A percentile compares a stretch with the other conserved stretches of the same genome.
Conservation (phyloP, 495 filamentous ascomycete species). For the Aspergillus funiculosus region DNA sequence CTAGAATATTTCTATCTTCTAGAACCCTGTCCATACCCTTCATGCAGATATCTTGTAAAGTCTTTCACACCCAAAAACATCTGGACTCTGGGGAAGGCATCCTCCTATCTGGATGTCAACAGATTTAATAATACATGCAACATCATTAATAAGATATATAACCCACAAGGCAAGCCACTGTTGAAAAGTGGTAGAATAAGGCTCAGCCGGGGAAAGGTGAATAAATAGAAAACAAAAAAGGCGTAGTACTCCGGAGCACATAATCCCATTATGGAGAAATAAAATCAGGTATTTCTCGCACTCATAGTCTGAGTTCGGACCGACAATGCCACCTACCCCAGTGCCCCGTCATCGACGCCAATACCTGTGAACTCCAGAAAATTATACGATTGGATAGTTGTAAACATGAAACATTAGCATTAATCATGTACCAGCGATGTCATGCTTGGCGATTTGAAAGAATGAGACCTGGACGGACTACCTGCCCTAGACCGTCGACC, state of each 20-base stretch:
- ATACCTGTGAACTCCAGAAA: conserved; percentile 1
- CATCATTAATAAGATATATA: conserved; percentile 6
- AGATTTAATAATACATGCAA: neutral
- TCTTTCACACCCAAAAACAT: too few relatives aligned
- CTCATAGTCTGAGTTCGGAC: too few relatives aligned
- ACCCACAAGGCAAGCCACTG: neutral
- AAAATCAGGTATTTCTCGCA: neutral
- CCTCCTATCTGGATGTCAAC: too few relatives aligned
- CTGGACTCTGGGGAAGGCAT: too few relatives aligned
- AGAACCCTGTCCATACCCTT: too few relatives aligned
- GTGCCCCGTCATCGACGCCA: conserved; percentile 2
- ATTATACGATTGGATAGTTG: neutral
- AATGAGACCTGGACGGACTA: conserved; percentile 41
- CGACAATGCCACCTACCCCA: too few relatives aligned
- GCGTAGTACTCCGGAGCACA: conserved; percentile 1
- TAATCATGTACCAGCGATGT: conserved; percentile 38
- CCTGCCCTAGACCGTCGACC: conserved; percentile 41
- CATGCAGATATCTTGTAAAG: too few relatives aligned
- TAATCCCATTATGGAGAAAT: neutral
- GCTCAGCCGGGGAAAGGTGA: neutral
- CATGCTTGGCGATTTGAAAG: conserved; percentile 39
- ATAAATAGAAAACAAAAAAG: neutral
- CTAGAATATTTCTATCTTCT: too few relatives aligned
- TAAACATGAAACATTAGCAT: conserved; percentile 21
- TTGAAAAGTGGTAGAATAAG: neutral